Evolutionary conservation across 345 rosid species (phyloP).

Genomic region (Boechera divaricarpa): DNA sequence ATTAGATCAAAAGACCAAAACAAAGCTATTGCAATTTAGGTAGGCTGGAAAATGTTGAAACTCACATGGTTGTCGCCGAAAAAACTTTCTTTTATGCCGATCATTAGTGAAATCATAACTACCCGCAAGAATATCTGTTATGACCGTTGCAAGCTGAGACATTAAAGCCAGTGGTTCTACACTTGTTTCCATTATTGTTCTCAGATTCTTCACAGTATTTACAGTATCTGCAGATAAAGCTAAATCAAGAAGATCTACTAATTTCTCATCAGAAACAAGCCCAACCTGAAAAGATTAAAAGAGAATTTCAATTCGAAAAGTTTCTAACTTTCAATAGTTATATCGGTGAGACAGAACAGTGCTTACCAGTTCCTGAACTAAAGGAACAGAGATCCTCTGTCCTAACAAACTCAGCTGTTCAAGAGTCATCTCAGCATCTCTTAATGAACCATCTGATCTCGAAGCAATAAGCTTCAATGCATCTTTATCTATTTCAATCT

Average conservation of each 20-base stretch:
- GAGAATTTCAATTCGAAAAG: neutral
- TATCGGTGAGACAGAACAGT: neutral
- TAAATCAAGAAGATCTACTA: conserved; percentile 99
- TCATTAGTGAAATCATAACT: conserved; percentile 86
- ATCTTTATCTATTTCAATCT: conserved; percentile 77
- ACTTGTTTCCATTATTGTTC: conserved; percentile 93
- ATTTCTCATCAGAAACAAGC: conserved; percentile 91
- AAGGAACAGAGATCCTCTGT: conserved; percentile 75
- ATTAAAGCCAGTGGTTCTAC: conserved; percentile 96
- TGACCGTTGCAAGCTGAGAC: conserved; percentile 99
- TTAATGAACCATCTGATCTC: conserved; percentile 92
- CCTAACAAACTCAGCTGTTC: conserved; percentile 95
- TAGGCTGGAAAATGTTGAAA: conserved; percentile 15
- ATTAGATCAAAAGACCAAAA: conserved; percentile 1
- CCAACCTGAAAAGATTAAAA: conserved; percentile 68
- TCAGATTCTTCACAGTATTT: conserved; percentile 91
- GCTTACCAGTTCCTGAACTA: conserved; percentile 95
- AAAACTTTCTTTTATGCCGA: conserved; percentile 76
- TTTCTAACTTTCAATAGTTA: neutral
- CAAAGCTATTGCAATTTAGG: conserved; percentile 1
- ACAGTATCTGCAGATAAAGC: conserved; percentile 99
- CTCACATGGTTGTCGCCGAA: conserved; percentile 83
- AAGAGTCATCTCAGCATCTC: conserved; percentile 99
- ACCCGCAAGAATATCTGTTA: conserved; percentile 96
- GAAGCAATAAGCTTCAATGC: conserved; percentile 96